A percentile compares a stretch with the other conserved stretches of the same genome.
These are phyloP conservation scores for Plenodomus lindquistii DNA, from an alignment of 2,329 filamentous ascomycete genomes.

Conservation along the genomic window DNA sequence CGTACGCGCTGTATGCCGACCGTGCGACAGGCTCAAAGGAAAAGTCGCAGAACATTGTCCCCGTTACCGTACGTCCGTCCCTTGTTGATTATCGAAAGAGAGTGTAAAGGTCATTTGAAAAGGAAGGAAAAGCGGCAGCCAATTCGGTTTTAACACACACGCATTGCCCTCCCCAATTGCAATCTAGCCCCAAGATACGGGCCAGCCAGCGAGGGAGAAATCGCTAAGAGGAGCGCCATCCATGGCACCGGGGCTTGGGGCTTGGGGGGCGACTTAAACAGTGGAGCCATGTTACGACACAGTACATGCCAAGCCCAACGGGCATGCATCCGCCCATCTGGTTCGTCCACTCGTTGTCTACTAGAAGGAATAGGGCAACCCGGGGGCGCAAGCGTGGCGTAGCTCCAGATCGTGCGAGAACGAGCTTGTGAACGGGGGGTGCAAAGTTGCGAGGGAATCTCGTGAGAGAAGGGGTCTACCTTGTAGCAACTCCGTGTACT, in stretches of 20 bases:
- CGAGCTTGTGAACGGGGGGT: too few relatives aligned
- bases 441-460: neutral
- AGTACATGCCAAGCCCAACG: neutral
- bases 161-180: too few relatives aligned
- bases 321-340: neutral
- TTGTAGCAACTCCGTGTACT: too few relatives aligned
- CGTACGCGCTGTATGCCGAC: conserved; percentile 26
- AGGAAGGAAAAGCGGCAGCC: neutral
- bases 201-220: too few relatives aligned
- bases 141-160: too few relatives aligned
- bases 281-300: neutral
- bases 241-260: too few relatives aligned
- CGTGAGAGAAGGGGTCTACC: too few relatives aligned
- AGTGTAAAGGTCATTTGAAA: neutral
- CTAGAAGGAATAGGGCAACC: neutral
- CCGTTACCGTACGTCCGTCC: conserved; percentile 9
- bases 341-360: neutral
- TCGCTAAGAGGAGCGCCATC: too few relatives aligned
- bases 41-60: conserved; percentile 45
- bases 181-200: too few relatives aligned
- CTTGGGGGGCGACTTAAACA: neutral
- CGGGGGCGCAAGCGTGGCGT: neutral
- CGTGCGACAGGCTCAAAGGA: conserved; percentile 44
- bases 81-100: neutral
- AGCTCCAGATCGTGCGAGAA: too few relatives aligned